Evolutionary conservation across 345 rosid genomes (phyloP), one percentile per base, ranked within the genome.

Genomic region (Hibiscus mutabilis): DNA sequence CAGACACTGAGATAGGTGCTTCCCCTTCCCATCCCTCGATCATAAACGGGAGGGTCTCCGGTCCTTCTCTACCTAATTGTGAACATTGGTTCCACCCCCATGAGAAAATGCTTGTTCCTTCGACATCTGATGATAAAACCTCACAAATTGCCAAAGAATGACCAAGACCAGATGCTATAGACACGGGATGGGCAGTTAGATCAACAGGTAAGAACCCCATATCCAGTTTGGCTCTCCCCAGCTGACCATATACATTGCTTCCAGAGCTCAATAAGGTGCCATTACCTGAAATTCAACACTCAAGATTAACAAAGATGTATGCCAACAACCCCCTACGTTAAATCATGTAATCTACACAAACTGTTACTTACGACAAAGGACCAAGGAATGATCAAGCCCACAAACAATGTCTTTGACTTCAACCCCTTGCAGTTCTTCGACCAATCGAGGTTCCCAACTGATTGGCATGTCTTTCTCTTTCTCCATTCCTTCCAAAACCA

Each of bases 71-170:
- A 42, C 99, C 97, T 6, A 95, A 93, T 83, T 90, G 99, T 55
- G 76, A 83, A 58, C 84, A 87, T 25, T 77, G 80, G 74, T 90
- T 90, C 99, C 99, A 95, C 33, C 97, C 97, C 99, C 97, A 92
- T 2, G 99, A 88, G 29, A 85, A 49, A 61, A 87, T 66, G 60
- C 73, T 80, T 21, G 42, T 71, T 2, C 65, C 73, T 63, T 72
- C 59, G 15, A 35, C 78, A 40, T 72, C 83, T 0, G 75, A 60
- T 40, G 83, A 77, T 19, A 63, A 19, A 19, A 53, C 71, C 27
- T 73, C 61, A 76, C 88, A 90, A 70, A 92, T 82, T 27, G 91
- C 92, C 78, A 95, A 71, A 29, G 97, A 90, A 84, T 92, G 99
- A 70, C 99, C 97, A 12, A 95, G 96, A 71, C 99, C 98, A 49